Conservation (phyloP, 2,329 filamentous ascomycete species). For the Hypoxylon rubiginosum region DNA sequence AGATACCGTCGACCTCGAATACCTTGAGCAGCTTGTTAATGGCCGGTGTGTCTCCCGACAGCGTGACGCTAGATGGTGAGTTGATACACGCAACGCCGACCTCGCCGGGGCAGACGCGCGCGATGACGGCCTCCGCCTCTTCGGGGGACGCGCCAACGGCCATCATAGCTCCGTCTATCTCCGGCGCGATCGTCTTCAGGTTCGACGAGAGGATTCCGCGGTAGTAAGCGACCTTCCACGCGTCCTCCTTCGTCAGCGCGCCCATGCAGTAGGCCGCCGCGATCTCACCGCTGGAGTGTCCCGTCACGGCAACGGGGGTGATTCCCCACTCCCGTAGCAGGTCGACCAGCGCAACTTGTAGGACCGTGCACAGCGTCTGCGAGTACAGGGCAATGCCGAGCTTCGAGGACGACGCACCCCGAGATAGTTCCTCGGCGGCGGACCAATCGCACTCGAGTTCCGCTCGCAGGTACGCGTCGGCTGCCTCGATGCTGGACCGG, state of each 20-base stretch:
- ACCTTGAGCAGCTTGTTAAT: conserved; percentile 20
- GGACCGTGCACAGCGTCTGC: conserved; percentile 14
- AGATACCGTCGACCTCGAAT: conserved; percentile 24
- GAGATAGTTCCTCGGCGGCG: conserved; percentile 25
- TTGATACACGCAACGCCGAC: conserved; percentile 39
- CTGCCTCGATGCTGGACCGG: conserved; percentile 13
- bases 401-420: not conserved
- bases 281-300: conserved; percentile 39
- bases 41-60: conserved; percentile 31
- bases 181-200: not conserved
- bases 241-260: not conserved
- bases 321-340: conserved; percentile 26
- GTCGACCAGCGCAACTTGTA: conserved; percentile 27
- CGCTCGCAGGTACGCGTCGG: conserved; percentile 7
- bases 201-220: conserved; percentile 11
- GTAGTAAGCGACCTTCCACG: conserved; percentile 21
- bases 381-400: conserved; percentile 13
- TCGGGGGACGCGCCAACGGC: conserved; percentile 28
- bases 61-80: conserved; percentile 35
- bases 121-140: conserved; percentile 24
- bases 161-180: conserved; percentile 29
- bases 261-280: conserved; percentile 21
- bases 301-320: conserved; percentile 17
- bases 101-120: conserved; percentile 1
- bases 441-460: conserved; percentile 17